Percentiles rank a stretch among this genome's conserved stretches.
Conservation (phyloP, 352 stramenopile genomes). For the Phytophthora syringae region DNA sequence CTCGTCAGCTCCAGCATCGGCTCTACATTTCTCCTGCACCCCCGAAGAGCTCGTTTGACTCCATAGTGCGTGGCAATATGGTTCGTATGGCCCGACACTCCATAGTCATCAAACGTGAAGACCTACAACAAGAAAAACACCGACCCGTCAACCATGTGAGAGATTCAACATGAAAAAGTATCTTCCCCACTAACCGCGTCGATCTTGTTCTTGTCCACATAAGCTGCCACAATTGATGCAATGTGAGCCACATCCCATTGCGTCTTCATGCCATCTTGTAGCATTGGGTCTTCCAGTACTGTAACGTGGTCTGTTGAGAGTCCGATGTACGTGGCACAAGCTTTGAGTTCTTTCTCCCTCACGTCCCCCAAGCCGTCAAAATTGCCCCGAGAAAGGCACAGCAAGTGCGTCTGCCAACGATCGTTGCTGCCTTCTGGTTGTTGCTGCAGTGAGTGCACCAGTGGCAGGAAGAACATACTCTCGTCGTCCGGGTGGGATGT, state of each 20-base stretch:
- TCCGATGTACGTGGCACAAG: conserved; percentile 60
- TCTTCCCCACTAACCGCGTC: conserved; percentile 56
- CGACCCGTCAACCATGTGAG: no score
- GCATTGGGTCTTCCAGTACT: conserved; percentile 78
- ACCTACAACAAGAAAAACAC: conserved; percentile 49
- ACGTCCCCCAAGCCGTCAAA: conserved; percentile 90
- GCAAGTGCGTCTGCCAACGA: conserved; percentile 74
- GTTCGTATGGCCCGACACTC: conserved; percentile 95
- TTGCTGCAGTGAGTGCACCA: conserved; percentile 71
- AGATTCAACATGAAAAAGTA: not conserved
- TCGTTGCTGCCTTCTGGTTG: conserved; percentile 8
- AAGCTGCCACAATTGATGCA: conserved; percentile 56
- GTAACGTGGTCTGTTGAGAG: conserved; percentile 53
- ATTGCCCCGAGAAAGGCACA: conserved; percentile 94
- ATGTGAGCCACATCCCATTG: conserved; percentile 79
- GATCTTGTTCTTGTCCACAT: conserved; percentile 63
- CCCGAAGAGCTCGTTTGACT: conserved; percentile 53
- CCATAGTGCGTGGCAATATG: conserved; percentile 84
- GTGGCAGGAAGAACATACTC: conserved; percentile 97
- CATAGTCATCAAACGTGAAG: conserved; percentile 94
- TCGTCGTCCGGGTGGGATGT: conserved; percentile 97
- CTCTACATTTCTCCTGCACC: conserved; percentile 48
- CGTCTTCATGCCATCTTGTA: conserved; percentile 88
- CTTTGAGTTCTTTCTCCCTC: conserved; percentile 84
- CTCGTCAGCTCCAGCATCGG: conserved; percentile 1